Conservation (phyloP, 2,329 filamentous ascomycete species). For the Colletotrichum coccodes region DNA sequence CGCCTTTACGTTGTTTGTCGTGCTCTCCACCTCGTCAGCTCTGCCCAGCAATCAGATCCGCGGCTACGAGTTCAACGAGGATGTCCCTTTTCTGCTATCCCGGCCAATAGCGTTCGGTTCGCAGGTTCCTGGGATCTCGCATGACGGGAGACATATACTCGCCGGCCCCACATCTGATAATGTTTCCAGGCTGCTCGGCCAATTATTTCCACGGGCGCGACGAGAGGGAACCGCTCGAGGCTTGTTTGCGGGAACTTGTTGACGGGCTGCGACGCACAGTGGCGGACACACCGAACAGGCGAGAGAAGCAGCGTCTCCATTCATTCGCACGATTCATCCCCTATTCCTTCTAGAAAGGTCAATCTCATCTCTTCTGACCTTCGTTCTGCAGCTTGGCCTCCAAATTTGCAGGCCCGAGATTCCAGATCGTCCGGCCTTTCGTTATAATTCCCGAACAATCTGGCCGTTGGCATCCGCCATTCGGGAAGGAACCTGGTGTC, state of each 20-base stretch:
- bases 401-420: background rate
- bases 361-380: background rate
- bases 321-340: background rate
- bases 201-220: background rate
- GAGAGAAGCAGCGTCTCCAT: background rate
- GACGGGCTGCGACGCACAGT: background rate
- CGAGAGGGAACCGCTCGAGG: background rate
- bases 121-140: constrained; percentile 2
- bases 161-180: constrained; percentile 19
- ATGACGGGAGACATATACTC: constrained; percentile 4
- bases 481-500: background rate
- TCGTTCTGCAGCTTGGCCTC: background rate
- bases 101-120: background rate
- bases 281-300: background rate
- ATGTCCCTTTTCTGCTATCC: background rate
- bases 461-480: background rate
- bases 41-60: background rate
- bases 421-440: constrained; percentile 15
- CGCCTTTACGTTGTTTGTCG: background rate
- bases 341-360: constrained; percentile 25
- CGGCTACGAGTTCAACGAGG: background rate
- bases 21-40: background rate
- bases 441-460: constrained; percentile 26
- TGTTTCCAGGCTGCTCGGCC: background rate
- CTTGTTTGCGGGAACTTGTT: background rate